Conservation (phyloP, 768 basidiomycete genomes). For the Roridomyces roridus region DNA sequence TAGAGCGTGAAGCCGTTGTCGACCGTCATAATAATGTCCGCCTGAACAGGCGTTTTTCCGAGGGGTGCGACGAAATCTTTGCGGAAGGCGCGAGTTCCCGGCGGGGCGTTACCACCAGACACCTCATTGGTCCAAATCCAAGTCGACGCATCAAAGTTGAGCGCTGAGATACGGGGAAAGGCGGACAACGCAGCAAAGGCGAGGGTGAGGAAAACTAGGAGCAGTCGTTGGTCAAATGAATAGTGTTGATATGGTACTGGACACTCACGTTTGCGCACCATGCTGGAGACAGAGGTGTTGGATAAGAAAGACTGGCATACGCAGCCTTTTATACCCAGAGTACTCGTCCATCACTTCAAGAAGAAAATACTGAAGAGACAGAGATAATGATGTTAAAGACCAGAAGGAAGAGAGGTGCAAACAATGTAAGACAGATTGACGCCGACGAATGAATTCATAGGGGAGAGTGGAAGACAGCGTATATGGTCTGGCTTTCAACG, state of each 20-base stretch:
- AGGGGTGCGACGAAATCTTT: constrained; percentile 31
- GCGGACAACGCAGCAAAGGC: constrained; percentile 17
- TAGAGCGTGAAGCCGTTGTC: constrained; percentile 40
- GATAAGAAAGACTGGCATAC: too few species aligned
- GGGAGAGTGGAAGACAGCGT: too few species aligned
- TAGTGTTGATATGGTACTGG: not conserved
- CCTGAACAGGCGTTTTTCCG: constrained; percentile 34
- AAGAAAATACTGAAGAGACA: too few species aligned
- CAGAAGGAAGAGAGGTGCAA: too few species aligned
- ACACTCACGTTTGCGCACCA: constrained; percentile 8
- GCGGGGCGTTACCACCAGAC: constrained; percentile 22
- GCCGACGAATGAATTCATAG: too few species aligned
- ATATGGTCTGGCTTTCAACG: too few species aligned
- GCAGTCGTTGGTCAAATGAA: too few species aligned
- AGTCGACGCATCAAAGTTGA: constrained; percentile 9
- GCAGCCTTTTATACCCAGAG: too few species aligned
- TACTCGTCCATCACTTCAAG: too few species aligned
- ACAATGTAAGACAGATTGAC: too few species aligned
- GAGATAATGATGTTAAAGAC: too few species aligned
- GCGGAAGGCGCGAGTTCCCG: constrained; percentile 36
- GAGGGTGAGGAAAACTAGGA: constrained; percentile 11
- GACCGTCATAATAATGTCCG: constrained; percentile 35
- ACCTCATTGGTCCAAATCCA: constrained; percentile 41
- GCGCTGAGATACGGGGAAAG: constrained; percentile 11
- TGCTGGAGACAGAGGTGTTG: too few species aligned